A percentile compares a stretch with the other conserved stretches of the same genome.
Conservation (phyloP, 2,329 filamentous ascomycete genomes). For the Paecilomyces sp. region DNA sequence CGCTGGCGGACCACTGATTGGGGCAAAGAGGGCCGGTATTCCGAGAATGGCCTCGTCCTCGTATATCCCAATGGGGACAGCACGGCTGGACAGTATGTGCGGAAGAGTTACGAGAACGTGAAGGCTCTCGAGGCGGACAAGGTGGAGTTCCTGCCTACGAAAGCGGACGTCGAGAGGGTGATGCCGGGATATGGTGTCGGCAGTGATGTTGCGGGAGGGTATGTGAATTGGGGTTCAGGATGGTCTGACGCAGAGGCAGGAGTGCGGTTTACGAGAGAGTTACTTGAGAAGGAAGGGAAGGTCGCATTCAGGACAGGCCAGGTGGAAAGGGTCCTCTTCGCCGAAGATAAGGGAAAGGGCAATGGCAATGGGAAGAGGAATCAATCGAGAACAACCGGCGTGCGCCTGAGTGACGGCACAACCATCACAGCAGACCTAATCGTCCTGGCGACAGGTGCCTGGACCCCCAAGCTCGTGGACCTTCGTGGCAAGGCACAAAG, state of each 20-base stretch:
- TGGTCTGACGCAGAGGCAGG: constrained; percentile 38
- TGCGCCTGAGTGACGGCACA: constrained; percentile 43
- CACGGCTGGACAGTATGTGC: constrained; percentile 27
- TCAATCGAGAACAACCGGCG: constrained; percentile 34
- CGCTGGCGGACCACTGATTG: constrained; percentile 50
- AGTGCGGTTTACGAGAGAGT: constrained; percentile 31
- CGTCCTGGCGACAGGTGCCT: constrained; percentile 78
- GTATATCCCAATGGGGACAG: constrained; percentile 26
- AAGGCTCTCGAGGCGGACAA: constrained; percentile 24
- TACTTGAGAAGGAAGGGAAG: constrained; percentile 27
- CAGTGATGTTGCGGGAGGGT: constrained; percentile 32
- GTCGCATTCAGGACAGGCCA: constrained; percentile 29
- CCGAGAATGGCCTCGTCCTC: constrained; percentile 36
- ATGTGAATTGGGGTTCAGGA: constrained; percentile 41
- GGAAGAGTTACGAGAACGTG: constrained; percentile 35
- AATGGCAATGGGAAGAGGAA: too few relatives aligned
- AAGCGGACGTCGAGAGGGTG: constrained; percentile 25
- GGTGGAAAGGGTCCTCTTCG: constrained; percentile 28
- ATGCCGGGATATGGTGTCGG: constrained; percentile 28
- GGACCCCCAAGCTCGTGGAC: constrained; percentile 73
- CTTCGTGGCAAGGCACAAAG: constrained; percentile 68
- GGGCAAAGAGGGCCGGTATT: constrained; percentile 37
- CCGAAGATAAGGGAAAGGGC: neutral
- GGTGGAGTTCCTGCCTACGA: constrained; percentile 25
- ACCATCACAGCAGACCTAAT: constrained; percentile 61